Evolutionary conservation across 2,329 filamentous ascomycete genomes (phyloP).

Genomic region (Exophiala sp.): DNA sequence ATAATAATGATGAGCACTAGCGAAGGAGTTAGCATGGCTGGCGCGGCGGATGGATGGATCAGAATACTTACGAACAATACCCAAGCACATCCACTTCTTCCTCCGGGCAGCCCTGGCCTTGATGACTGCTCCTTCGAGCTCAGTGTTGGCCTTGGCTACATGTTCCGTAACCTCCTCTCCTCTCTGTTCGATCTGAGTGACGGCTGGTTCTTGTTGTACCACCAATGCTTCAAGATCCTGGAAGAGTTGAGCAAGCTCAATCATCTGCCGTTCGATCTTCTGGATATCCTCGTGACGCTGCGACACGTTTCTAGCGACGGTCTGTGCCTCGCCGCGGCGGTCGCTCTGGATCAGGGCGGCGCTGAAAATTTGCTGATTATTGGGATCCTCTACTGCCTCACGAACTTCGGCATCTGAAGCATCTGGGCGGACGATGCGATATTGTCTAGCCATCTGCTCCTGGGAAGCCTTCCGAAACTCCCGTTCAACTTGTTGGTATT

Average conservation of each 20-base stretch:
- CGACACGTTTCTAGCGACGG: constrained; percentile 71
- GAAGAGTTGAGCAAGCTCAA: constrained; percentile 81
- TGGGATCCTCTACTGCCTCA: constrained; percentile 65
- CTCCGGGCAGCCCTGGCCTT: constrained; percentile 73
- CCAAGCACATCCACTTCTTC: constrained; percentile 96
- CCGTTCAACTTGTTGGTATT: constrained; percentile 74
- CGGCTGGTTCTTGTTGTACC: constrained; percentile 74
- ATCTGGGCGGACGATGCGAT: constrained; percentile 79
- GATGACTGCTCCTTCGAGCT: constrained; percentile 73
- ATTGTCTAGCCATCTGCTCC: constrained; percentile 82
- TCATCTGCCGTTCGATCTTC: constrained; percentile 87
- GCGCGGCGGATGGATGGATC: not conserved
- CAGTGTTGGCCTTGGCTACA: constrained; percentile 74
- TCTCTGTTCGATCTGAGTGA: constrained; percentile 77
- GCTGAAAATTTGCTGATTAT: constrained; percentile 71
- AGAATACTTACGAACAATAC: constrained; percentile 56
- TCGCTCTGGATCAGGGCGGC: constrained; percentile 58
- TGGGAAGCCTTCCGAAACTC: constrained; percentile 73
- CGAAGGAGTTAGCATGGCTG: constrained; percentile 6
- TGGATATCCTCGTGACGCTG: constrained; percentile 79
- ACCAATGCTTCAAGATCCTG: constrained; percentile 81
- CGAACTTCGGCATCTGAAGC: constrained; percentile 71
- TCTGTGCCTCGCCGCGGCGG: constrained; percentile 72
- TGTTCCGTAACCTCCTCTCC: constrained; percentile 80
- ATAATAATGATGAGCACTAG: constrained; percentile 51